phyloP scores from a whole-genome alignment of 192 early-diverging fungal species.

The Funneliformis mosseae region DNA sequence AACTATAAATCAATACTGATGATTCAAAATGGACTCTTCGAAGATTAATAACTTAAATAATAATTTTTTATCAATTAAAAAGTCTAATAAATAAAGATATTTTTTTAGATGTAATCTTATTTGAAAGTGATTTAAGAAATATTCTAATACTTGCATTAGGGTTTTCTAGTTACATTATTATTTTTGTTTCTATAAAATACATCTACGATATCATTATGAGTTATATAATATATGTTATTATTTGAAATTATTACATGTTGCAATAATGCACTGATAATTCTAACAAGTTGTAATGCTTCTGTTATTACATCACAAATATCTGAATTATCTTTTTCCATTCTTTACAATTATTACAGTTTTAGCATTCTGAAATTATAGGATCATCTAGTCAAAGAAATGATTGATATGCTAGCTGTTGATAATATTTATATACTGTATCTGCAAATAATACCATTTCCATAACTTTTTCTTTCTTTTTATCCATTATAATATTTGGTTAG shows the following conservation, averaged over 20 bases:
- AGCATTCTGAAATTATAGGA: not conserved
- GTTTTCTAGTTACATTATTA: conserved; percentile 9
- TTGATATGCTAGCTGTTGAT: not conserved
- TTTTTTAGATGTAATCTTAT: conserved; percentile 1
- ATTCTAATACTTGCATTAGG: not conserved
- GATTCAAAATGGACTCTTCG: not conserved
- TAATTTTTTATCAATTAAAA: not conserved
- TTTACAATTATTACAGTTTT: conserved; percentile 4
- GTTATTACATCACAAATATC: not conserved
- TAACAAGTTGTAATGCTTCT: not conserved
- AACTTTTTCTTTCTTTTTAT: not conserved
- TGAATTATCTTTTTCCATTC: not conserved
- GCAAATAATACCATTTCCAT: not conserved
- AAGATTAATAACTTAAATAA: conserved; percentile 1
- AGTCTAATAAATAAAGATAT: not conserved
- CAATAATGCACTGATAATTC: not conserved
- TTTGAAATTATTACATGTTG: not conserved
- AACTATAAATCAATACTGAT: not conserved
- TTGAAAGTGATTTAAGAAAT: not conserved
- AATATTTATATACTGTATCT: not conserved
- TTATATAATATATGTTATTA: not conserved
- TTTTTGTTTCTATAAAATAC: not conserved
- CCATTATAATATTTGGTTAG: not conserved
- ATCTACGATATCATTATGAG: not conserved
- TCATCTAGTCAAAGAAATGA: not conserved